Evolutionary conservation across 1,139 yeast species (phyloP).

Genomic region (Scheffersomyces insectosa): DNA sequence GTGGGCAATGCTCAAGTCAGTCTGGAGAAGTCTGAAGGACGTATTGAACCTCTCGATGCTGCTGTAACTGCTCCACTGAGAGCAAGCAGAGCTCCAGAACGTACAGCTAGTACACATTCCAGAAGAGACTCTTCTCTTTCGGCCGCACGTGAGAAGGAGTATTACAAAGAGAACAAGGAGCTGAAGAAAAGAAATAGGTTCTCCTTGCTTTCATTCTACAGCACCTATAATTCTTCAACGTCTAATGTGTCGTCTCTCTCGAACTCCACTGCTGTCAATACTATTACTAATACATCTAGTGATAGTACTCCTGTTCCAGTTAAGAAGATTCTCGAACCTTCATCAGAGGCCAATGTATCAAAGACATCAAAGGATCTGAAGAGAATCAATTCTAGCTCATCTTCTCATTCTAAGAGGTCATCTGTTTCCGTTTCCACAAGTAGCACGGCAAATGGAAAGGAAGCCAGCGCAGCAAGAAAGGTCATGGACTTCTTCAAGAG

Average conservation of each 20-base stretch:
- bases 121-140: background rate
- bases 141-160: conserved; percentile 7
- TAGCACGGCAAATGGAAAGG: conserved; percentile 38
- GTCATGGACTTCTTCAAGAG: conserved; percentile 82
- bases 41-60: conserved; percentile 4
- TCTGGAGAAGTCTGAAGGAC: conserved; percentile 7
- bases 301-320: too few species aligned
- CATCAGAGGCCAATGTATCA: conserved; percentile 30
- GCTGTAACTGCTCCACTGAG: background rate
- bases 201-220: conserved; percentile 55
- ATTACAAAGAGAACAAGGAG: conserved; percentile 32
- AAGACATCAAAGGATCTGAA: conserved; percentile 11
- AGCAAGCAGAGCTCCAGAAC: background rate
- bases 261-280: background rate
- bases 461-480: conserved; percentile 72
- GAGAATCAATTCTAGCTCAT: conserved; percentile 14
- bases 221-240: conserved; percentile 31
- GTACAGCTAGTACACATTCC: background rate
- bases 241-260: conserved; percentile 14
- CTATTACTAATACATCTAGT: background rate
- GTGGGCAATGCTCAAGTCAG: conserved; percentile 1
- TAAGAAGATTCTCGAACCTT: conserved; percentile 44
- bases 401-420: conserved; percentile 16
- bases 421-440: conserved; percentile 10
- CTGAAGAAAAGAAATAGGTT: conserved; percentile 49